Percentiles rank a stretch among this genome's conserved stretches.
These are phyloP conservation scores for Penicillium occitanis DNA, from an alignment of 2,329 filamentous ascomycete species.

Conservation along the genomic window DNA sequence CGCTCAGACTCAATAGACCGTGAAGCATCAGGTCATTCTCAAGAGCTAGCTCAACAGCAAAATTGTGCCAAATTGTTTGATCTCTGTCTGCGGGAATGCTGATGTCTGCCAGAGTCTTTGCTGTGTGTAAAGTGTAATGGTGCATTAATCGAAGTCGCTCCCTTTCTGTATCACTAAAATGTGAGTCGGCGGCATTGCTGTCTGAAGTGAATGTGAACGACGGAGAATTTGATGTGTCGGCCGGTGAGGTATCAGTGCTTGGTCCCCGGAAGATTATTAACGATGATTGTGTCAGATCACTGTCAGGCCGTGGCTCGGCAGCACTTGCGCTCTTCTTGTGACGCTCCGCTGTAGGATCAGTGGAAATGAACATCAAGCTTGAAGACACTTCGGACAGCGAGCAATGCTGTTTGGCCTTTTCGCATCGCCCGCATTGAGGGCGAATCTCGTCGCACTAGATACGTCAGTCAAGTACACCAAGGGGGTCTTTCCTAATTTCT, in stretches of 20 bases:
- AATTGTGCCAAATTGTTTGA: conserved; percentile 3
- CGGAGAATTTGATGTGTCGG: not conserved
- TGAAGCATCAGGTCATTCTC: conserved; percentile 18
- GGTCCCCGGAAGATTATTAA: not conserved
- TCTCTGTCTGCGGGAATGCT: conserved; percentile 12
- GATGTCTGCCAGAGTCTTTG: conserved; percentile 12
- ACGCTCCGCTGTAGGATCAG: not conserved
- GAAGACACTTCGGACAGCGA: conserved; percentile 15
- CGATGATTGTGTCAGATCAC: not conserved
- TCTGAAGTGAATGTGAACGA: conserved; percentile 1
- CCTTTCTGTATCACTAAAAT: conserved; percentile 12
- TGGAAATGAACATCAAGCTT: conserved; percentile 18
- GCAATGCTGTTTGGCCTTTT: not conserved
- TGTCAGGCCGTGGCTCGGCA: not conserved
- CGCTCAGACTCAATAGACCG: conserved; percentile 16
- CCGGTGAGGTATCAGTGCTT: not conserved
- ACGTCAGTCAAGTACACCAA: not conserved
- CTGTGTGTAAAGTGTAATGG: conserved; percentile 17
- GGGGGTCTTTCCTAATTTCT: not conserved
- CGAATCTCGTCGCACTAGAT: conserved; percentile 9
- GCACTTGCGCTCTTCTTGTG: not conserved
- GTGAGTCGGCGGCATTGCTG: not conserved
- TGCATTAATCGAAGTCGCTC: conserved; percentile 12
- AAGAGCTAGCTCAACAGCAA: conserved; percentile 15
- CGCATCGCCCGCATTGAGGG: conserved; percentile 17